Percentiles rank a stretch among this genome's conserved stretches.
Conservation (phyloP, 1,284 basidiomycete species). For the Cryptococcus wingfieldii region DNA sequence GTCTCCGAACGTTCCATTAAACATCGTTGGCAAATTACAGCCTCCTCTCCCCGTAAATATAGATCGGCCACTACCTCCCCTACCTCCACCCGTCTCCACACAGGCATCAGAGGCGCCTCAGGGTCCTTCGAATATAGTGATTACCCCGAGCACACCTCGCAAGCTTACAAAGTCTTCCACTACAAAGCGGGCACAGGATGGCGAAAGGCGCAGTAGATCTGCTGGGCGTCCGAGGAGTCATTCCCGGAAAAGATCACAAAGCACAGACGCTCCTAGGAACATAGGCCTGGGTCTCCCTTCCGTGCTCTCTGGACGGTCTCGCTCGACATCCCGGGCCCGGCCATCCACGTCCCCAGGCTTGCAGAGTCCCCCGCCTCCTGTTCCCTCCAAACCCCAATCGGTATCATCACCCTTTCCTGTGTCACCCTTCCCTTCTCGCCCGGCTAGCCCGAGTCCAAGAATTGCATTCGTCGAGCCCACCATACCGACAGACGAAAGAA, state of each 20-base stretch:
- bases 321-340: constrained; percentile 1
- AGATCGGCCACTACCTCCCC: constrained; percentile 32
- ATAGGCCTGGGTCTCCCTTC: constrained; percentile 41
- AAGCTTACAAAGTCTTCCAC: constrained; percentile 13
- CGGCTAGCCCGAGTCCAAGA: constrained; percentile 27
- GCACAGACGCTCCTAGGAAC: constrained; percentile 21
- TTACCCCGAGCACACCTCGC: constrained; percentile 39
- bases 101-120: neutral
- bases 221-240: constrained; percentile 7
- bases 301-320: constrained; percentile 4
- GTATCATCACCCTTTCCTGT: constrained; percentile 34
- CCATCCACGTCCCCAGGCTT: constrained; percentile 1
- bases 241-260: constrained; percentile 7
- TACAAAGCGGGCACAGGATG: constrained; percentile 1
- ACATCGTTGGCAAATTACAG: constrained; percentile 12
- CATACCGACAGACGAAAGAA: neutral
- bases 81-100: constrained; percentile 12
- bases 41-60: constrained; percentile 18
- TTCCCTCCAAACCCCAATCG: constrained; percentile 22
- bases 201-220: constrained; percentile 13
- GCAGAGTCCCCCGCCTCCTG: constrained; percentile 21
- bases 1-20: constrained; percentile 1
- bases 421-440: constrained; percentile 21
- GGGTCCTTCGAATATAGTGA: constrained; percentile 30
- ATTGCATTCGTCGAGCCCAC: constrained; percentile 34